Evolutionary conservation across 2,329 filamentous ascomycete species (phyloP), one percentile per base, ranked within the genome.

Genomic region (Beauveria pseudobassiana): DNA sequence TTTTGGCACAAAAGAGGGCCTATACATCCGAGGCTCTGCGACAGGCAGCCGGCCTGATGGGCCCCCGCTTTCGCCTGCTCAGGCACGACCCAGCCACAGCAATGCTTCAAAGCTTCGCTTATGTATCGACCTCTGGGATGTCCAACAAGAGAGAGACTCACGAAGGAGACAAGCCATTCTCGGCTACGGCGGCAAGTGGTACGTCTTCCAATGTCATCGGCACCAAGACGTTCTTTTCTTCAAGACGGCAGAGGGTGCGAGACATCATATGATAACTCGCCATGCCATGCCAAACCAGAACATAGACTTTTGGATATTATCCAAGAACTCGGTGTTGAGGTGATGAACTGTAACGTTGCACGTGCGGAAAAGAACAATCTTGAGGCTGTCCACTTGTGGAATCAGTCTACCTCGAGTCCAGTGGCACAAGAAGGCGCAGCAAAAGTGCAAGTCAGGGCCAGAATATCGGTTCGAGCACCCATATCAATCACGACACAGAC

Each of bases 201-300:
- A 58, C 14, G 61, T 62, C 20, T 62, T 62, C 16, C 48, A 49
- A 14, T 62, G 61, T 20, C 28, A 62, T 40, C 48, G 46, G 16
- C 61, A 62, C n/a, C n/a, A 18, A 16, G 40, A 62, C 3, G 28
- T 43, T 9, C n/a, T 52, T 7, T 16, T 51, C 16, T 58, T 58
- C 53, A 58, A 58, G 51, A 58, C 61, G 22, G 54, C 61, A 22
- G 53, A 62, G 4, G 54, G 43, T 2, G 61, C 61, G 1, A 34
- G 40, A 16, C 45, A 48, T 22, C 61, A 62, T 38, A 50, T 62
- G 34, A 24, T 48, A 1, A 46, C 46, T 5, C 46, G 42, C 3
- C 53, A 57, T 8, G 38, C 49, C 14, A 24, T 42, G 28, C 40
- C 46, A 12, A 26, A 48, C 18, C 61, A 62, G 10, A 40, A 49